Evolutionary conservation across 2,329 filamentous ascomycete species (phyloP), one percentile per base, ranked within the genome.

Genomic region (Cordyceps cateniannulata): DNA sequence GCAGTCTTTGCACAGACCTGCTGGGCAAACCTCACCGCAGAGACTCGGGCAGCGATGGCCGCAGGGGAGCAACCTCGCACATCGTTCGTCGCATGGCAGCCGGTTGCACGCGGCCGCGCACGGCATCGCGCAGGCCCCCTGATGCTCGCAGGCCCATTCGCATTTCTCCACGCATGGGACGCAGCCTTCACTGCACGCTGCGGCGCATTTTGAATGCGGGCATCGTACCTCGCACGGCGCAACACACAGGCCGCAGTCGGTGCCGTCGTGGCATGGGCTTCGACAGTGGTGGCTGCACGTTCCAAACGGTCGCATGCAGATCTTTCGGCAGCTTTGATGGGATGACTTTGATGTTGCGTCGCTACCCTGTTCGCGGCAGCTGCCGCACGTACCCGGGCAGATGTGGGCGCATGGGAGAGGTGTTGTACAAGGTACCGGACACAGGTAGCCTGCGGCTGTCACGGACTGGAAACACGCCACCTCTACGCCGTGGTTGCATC

Each of bases 41-140:
- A 88, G 63, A 0, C 81, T 83, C 1, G 85, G 85, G 45, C 75
- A 90, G 65, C 76, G 81, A 66, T 89, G 85, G 0, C 83, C 83
- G 67, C 87, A 90, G 0, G 24, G 8, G 1, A 90, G 70, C 0
- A 59, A 20, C 42, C 79, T 75, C 2, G 72, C 64, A 66, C 87
- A 91, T 18, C 86, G 76, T 65, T 77, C 67, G 5, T 80, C 80
- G 68, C 87, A 91, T 3, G 87, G 88, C 0, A 88, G 68, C 68
- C 83, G 79, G 63, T 87, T 75, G 66, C 86, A 91, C 0, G 87
- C 85, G 0, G 82, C 86, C 0, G 84, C 82, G 62, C 87, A 90
- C 2, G 82, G 82, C 75, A 84, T 75, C 0, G 69, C 68, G 59
- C 78, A 81, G 0, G 66, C 72, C 48, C 71, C 68, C 65, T 88